Base-by-base conservation (phyloP, 2,329 filamentous ascomycete species). In the Diaporthe citriasiana region DNA sequence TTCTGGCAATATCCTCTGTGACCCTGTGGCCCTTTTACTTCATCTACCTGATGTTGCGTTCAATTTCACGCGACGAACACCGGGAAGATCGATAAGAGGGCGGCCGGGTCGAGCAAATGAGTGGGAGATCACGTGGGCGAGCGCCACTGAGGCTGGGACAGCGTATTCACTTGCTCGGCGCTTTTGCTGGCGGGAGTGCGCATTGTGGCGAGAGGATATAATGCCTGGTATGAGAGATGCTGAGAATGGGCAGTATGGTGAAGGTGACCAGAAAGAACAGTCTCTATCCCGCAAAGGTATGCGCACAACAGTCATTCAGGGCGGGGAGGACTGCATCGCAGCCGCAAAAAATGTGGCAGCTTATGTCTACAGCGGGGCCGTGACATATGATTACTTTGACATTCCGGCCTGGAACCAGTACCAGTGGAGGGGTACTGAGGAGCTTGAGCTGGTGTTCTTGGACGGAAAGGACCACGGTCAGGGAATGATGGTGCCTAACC, bases 381-480 rank as follows among this genome's bases (percentile, higher is more conserved):
- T 74, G 53, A 74, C 73, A 60, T 76, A 74, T 65, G 74, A 56
- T 35, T 22, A 56, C 15, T 35, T 56, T 27, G 53, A 56, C 27
- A 56, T 56, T 35, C 53, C 22, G 53, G 27, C 53, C 5, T 56
- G 53, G 53, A 56, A 56, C 15, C 27, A 35, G 33, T 35, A 33
- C 27, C 27, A 56, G 27, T 56, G 53, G 53, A 56, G 17, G 19
- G 53, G 53, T 22, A 56, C 53, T 22, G 53, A 71, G 50, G 78
- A 78, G 72, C 59, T 79, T 27, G 78, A 79, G 72, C 77, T 80
- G 17, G 72, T 79, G 50, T 80, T 79, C 71, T 72, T 79, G 47
- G 72, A 74, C n/a, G 77, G 76, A 53, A 73, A 71, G 71, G 78
- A 79, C 63, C 78, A 80, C 72, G 78, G 78, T 15, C 78, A 80